phyloP scores from a whole-genome alignment of 2,329 filamentous ascomycete species.

The Colletotrichum sp. region DNA sequence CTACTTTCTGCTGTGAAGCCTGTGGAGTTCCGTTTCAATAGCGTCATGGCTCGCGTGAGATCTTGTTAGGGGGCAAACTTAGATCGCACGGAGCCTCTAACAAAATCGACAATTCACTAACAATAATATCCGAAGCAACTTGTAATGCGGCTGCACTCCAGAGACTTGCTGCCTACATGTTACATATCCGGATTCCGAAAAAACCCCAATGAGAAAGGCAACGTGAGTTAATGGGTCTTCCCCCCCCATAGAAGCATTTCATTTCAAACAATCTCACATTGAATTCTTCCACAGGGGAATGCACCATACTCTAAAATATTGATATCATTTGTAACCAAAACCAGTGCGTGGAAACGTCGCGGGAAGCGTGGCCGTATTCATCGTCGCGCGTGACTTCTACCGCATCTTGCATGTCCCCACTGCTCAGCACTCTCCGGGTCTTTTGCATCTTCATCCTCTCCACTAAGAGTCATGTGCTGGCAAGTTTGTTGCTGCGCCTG shows the following conservation, averaged over 20 bases:
- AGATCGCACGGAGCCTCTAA: neutral
- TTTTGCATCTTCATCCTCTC: neutral
- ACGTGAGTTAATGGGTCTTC: neutral
- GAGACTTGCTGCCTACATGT: neutral
- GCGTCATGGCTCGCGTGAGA: neutral
- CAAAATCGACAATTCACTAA: neutral
- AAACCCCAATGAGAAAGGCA: neutral
- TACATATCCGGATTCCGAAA: neutral
- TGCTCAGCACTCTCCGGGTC: neutral
- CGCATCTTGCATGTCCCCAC: neutral
- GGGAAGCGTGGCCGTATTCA: neutral
- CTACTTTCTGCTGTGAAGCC: neutral
- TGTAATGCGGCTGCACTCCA: neutral
- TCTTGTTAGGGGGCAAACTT: neutral
- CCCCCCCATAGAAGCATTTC: neutral
- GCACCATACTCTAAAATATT: neutral
- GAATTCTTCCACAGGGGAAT: fast-evolving
- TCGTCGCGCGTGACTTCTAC: neutral
- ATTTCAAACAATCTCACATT: neutral
- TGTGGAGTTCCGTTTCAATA: neutral
- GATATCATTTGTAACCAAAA: neutral
- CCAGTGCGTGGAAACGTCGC: neutral
- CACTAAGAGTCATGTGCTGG: neutral
- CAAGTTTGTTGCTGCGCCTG: neutral
- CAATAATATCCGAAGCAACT: neutral